phyloP scores from a whole-genome alignment of 2,329 filamentous ascomycete genomes.

The Akanthomyces lecanii region DNA sequence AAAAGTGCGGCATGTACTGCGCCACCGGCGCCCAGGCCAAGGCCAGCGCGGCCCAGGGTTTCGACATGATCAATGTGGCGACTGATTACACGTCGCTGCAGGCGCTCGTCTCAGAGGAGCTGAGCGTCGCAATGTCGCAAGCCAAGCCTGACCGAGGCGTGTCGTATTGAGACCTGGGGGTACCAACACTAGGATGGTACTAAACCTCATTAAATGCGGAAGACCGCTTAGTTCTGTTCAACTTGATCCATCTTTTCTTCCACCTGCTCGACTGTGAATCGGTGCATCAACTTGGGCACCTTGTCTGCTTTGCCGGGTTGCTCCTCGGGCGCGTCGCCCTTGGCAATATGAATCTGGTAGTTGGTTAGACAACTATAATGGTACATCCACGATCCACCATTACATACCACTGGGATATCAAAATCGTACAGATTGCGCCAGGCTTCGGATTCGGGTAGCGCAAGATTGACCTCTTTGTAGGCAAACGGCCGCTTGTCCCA shows the following conservation, averaged over 20 bases:
- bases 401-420: conserved; percentile 71
- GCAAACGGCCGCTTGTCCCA: conserved; percentile 63
- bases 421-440: conserved; percentile 77
- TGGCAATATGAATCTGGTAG: conserved; percentile 60
- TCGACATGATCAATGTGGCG: conserved; percentile 58
- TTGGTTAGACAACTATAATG: not conserved
- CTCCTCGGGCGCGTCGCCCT: conserved; percentile 46
- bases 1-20: conserved; percentile 61
- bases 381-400: not conserved
- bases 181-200: not conserved
- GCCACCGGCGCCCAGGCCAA: conserved; percentile 53
- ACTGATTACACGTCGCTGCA: conserved; percentile 53
- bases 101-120: conserved; percentile 38
- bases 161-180: conserved; percentile 35
- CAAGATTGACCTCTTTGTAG: conserved; percentile 65
- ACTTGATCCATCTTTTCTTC: conserved; percentile 63
- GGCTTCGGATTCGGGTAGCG: conserved; percentile 54
- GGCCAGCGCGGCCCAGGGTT: conserved; percentile 51
- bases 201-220: not conserved
- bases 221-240: conserved; percentile 27
- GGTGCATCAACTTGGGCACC: conserved; percentile 72
- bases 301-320: conserved; percentile 51
- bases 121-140: conserved; percentile 38
- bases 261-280: conserved; percentile 65
- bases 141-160: conserved; percentile 33